Percentiles rank a stretch among this genome's conserved stretches.
Evolutionary conservation across 352 stramenopile species (phyloP).

Genomic region (Globisporangium canariense): DNA sequence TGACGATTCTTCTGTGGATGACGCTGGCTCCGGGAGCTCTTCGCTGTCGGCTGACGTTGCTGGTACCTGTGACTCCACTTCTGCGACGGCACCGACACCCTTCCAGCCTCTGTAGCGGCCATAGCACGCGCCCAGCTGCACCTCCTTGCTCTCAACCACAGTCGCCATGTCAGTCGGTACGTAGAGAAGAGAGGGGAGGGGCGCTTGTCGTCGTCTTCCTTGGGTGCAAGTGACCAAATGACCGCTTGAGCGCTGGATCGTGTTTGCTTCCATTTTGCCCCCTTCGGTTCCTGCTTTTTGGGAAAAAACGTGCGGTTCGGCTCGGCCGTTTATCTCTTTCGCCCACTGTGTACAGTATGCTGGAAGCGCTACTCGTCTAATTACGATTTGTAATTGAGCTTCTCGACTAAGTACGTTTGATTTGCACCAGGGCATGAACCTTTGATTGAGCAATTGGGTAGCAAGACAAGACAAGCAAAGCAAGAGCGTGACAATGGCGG

Average conservation of each 20-base stretch:
- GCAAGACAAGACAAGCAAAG: background rate
- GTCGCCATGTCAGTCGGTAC: background rate
- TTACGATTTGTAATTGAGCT: background rate
- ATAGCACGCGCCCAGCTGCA: constrained; percentile 48
- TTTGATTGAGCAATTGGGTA: background rate
- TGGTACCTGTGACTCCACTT: background rate
- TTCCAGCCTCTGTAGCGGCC: constrained; percentile 57
- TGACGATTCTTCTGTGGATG: background rate
- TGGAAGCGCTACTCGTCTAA: background rate
- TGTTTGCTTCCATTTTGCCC: background rate
- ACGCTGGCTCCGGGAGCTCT: constrained; percentile 3
- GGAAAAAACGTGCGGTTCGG: constrained; percentile 5
- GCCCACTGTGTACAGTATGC: background rate
- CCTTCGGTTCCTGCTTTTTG: background rate
- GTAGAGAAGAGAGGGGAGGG: background rate
- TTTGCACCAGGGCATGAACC: constrained; percentile 11
- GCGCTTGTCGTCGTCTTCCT: background rate
- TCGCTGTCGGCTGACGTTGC: constrained; percentile 9
- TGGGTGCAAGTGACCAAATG: background rate
- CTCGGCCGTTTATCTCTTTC: constrained; percentile 7
- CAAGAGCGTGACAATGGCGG: constrained; percentile 45
- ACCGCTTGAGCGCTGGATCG: background rate
- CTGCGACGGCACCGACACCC: constrained; percentile 10
- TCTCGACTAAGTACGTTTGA: constrained; percentile 6
- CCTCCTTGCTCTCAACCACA: constrained; percentile 23